A percentile compares a stretch with the other conserved stretches of the same genome.
Conservation (phyloP, 345 rosid genomes). For the Turritis glabra region DNA sequence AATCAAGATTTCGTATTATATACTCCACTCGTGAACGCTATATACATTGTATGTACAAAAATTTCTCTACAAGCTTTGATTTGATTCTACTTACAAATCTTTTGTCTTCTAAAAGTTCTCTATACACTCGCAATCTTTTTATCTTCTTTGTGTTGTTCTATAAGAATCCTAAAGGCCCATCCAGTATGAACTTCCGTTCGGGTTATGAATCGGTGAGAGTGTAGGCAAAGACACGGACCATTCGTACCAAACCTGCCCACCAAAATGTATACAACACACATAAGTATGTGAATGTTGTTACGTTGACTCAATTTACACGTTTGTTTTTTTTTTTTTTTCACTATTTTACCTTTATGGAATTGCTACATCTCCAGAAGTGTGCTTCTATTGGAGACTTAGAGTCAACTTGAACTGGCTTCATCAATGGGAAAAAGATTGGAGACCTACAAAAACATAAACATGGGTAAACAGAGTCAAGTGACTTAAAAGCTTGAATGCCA, state of each 20-base stretch:
- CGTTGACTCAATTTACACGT: not conserved
- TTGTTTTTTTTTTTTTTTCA: not conserved
- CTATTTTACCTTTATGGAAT: slow-evolving; percentile 58
- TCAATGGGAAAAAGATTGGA: slow-evolving; percentile 82
- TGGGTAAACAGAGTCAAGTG: not conserved
- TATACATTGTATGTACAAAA: not conserved
- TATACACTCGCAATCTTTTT: not conserved
- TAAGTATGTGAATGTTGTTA: not conserved
- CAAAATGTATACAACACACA: not conserved
- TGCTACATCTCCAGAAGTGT: slow-evolving; percentile 79
- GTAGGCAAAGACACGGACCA: slow-evolving; percentile 71
- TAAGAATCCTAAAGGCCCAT: slow-evolving; percentile 43
- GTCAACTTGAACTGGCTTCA: slow-evolving; percentile 52
- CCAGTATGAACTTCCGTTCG: slow-evolving; percentile 76
- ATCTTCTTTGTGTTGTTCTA: not conserved
- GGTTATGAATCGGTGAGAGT: slow-evolving; percentile 63
- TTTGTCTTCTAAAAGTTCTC: not conserved
- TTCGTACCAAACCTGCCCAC: slow-evolving; percentile 79
- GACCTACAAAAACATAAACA: slow-evolving; percentile 44
- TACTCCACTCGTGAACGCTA: not conserved
- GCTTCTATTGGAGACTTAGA: slow-evolving; percentile 63
- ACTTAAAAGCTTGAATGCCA: not conserved
- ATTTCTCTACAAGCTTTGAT: not conserved
- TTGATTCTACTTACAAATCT: not conserved
- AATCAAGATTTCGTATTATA: not conserved